A percentile compares a stretch with the other conserved stretches of the same genome.
phyloP scores from a whole-genome alignment of 2,329 filamentous ascomycete species.

The Stenocarpella maydis region DNA sequence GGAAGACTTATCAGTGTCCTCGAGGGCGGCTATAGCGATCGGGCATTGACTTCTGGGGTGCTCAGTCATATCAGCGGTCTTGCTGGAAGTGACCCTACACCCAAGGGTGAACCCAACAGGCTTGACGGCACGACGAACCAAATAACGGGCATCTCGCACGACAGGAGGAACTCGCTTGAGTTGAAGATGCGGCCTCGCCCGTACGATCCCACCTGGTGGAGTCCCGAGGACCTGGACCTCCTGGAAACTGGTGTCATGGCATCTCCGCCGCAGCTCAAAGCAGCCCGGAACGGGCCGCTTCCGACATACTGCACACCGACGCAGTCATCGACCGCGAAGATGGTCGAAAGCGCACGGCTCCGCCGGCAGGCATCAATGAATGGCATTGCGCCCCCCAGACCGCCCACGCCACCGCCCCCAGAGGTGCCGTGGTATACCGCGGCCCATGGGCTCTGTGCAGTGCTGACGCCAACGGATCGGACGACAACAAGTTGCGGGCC shows the following conservation, averaged over 20 bases:
- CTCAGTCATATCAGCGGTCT: slow-evolving; percentile 90
- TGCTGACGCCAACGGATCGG: slow-evolving; percentile 80
- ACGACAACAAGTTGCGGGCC: slow-evolving; percentile 78
- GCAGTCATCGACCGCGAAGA: slow-evolving; percentile 84
- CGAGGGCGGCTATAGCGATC: slow-evolving; percentile 95
- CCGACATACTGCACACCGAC: slow-evolving; percentile 89
- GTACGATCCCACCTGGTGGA: slow-evolving; percentile 80
- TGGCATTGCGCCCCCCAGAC: slow-evolving; percentile 50
- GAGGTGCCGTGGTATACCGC: slow-evolving; percentile 87
- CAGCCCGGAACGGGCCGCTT: slow-evolving; percentile 61
- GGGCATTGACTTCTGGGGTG: slow-evolving; percentile 86
- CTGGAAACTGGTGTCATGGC: slow-evolving; percentile 69
- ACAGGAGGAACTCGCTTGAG: slow-evolving; percentile 43
- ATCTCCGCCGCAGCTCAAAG: slow-evolving; percentile 59
- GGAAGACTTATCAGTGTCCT: slow-evolving; percentile 92
- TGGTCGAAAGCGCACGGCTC: slow-evolving; percentile 72
- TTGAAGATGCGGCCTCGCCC: slow-evolving; percentile 46
- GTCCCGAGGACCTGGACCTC: slow-evolving; percentile 68
- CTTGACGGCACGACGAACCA: slow-evolving; percentile 67
- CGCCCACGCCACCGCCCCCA: slow-evolving; percentile 74
- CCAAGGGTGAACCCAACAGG: slow-evolving; percentile 52
- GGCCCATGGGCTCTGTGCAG: slow-evolving; percentile 81
- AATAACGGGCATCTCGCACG: slow-evolving; percentile 53
- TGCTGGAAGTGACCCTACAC: slow-evolving; percentile 60
- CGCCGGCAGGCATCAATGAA: slow-evolving; percentile 69